Evolutionary conservation across 2,329 filamentous ascomycete species (phyloP).

Genomic region (Ophioceras dolichostomum): DNA sequence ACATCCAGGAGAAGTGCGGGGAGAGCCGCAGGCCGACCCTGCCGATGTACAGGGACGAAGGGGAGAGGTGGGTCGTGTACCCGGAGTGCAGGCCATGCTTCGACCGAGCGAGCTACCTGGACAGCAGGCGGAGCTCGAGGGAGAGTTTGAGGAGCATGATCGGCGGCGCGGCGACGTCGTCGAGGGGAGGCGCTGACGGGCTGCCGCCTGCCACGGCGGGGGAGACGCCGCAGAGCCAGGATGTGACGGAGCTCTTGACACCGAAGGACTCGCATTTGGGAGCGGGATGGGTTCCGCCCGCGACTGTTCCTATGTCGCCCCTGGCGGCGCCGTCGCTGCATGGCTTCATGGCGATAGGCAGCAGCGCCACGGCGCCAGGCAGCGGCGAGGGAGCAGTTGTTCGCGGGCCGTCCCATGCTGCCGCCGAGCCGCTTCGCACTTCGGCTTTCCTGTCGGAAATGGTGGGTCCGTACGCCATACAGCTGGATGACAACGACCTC

Average conservation of each 20-base stretch:
- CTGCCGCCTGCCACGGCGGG: conserved; percentile 16
- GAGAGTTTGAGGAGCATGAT: conserved; percentile 30
- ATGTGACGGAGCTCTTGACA: conserved; percentile 28
- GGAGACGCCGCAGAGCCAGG: conserved; percentile 24
- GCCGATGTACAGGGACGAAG: conserved; percentile 26
- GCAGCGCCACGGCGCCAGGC: too few relatives aligned
- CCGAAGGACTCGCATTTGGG: conserved; percentile 20
- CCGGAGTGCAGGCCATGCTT: conserved; percentile 28
- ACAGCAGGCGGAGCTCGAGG: conserved; percentile 7
- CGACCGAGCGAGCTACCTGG: conserved; percentile 25
- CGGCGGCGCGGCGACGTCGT: conserved; percentile 12
- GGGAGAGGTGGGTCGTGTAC: conserved; percentile 24
- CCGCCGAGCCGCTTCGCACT: too few relatives aligned
- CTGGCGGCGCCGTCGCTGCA: too few relatives aligned
- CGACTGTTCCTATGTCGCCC: too few relatives aligned
- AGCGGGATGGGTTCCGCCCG: too few relatives aligned
- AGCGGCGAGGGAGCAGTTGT: neutral
- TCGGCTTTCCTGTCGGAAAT: neutral
- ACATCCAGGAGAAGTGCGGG: conserved; percentile 30
- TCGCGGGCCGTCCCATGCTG: neutral
- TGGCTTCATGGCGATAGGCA: neutral
- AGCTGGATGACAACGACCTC: neutral
- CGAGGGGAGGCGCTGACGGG: conserved; percentile 16
- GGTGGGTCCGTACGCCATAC: neutral
- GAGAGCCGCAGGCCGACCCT: conserved; percentile 24